Evolutionary conservation across 129 eudicot species (phyloP).

Genomic region (Escallonia rubra): DNA sequence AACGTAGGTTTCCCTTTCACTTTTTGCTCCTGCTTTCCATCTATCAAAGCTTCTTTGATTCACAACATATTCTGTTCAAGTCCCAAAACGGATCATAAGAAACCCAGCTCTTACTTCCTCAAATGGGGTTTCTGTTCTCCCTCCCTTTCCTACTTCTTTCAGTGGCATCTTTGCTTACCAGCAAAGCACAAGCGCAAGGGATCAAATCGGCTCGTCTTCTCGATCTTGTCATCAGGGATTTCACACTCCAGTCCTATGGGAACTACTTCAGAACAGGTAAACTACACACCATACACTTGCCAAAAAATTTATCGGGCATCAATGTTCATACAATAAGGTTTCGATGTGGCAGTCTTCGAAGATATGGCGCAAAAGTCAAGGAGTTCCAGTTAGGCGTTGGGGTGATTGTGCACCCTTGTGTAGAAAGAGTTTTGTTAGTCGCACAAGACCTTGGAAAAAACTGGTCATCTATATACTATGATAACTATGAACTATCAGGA

Average conservation of each 20-base stretch:
- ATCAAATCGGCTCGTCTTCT: slow-evolving; percentile 75
- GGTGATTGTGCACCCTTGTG: slow-evolving; percentile 56
- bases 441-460: slow-evolving; percentile 72
- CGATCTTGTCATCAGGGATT: slow-evolving; percentile 75
- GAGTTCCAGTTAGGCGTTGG: slow-evolving; percentile 56
- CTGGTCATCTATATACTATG: slow-evolving; percentile 74
- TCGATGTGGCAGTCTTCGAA: slow-evolving; percentile 77
- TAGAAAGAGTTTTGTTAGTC: slow-evolving; percentile 67
- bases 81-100: too few relatives aligned
- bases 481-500: slow-evolving; percentile 58
- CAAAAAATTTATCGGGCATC: slow-evolving; percentile 79
- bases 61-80: too few relatives aligned
- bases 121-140: slow-evolving; percentile 36
- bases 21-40: too few relatives aligned
- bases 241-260: slow-evolving; percentile 59
- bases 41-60: too few relatives aligned
- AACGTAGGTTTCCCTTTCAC: background rate
- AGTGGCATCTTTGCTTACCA: slow-evolving; percentile 24
- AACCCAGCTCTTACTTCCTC: slow-evolving; percentile 14
- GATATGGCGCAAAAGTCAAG: slow-evolving; percentile 79
- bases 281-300: slow-evolving; percentile 45
- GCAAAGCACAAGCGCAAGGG: slow-evolving; percentile 34
- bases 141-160: slow-evolving; percentile 28
- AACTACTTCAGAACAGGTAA: slow-evolving; percentile 59
- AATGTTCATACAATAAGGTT: slow-evolving; percentile 48